These are phyloP conservation scores for Phytophthora constricta DNA, from an alignment of 352 stramenopile genomes.

Conservation along the genomic window DNA sequence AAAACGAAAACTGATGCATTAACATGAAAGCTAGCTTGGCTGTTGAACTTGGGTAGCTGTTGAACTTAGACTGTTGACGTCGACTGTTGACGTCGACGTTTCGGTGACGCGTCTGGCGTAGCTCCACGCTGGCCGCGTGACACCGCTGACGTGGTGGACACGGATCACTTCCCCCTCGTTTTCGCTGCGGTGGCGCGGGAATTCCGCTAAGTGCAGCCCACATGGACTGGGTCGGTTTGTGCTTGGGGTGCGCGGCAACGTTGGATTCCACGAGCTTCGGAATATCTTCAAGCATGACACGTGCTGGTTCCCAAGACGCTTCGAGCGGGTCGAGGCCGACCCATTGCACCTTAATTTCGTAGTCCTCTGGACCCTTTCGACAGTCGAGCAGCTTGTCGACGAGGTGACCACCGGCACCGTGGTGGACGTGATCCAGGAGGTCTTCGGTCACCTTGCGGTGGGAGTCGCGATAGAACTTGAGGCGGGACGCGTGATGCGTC, in stretches of 20 bases:
- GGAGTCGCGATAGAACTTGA: too few species aligned
- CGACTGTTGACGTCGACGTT: too few species aligned
- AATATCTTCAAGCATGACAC: conserved; percentile 1
- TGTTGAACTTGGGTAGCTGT: too few species aligned
- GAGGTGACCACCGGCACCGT: not conserved
- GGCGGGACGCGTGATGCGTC: too few species aligned
- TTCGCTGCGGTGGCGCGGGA: too few species aligned
- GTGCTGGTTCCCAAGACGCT: conserved; percentile 10
- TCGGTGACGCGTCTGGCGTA: too few species aligned
- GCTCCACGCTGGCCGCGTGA: too few species aligned
- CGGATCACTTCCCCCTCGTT: conserved; percentile 3
- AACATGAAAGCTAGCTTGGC: too few species aligned
- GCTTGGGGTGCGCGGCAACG: not conserved
- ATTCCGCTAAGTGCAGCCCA: not conserved
- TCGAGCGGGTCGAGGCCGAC: not conserved
- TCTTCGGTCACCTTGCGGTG: too few species aligned
- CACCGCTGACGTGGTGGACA: too few species aligned
- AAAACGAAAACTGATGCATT: too few species aligned
- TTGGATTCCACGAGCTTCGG: conserved; percentile 34
- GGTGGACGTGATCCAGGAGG: not conserved
- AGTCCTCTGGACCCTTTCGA: not conserved
- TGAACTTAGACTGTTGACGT: too few species aligned
- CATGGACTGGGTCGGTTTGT: not conserved
- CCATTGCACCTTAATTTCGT: conserved; percentile 5
- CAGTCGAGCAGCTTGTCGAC: not conserved